Conservation (phyloP, 495 filamentous ascomycete genomes). For the Podospora tetraspora region DNA sequence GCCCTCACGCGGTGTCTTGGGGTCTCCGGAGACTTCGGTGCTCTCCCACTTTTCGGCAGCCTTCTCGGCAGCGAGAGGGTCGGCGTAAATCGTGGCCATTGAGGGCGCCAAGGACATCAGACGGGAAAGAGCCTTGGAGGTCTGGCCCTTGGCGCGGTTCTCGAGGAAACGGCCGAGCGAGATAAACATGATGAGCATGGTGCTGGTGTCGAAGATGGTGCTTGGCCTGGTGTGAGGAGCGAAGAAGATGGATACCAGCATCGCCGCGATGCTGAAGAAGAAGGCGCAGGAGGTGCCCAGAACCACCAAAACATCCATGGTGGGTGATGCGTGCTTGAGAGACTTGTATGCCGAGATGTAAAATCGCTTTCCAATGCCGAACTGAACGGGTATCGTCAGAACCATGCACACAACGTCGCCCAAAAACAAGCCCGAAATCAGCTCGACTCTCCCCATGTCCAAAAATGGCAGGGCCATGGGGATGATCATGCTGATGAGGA, state of each 20-base stretch:
- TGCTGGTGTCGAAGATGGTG: slow-evolving; percentile 95
- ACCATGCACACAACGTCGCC: slow-evolving; percentile 78
- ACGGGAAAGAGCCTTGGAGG: slow-evolving; percentile 86
- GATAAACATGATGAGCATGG: slow-evolving; percentile 97
- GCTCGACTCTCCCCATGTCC: slow-evolving; percentile 63
- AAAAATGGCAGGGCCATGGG: slow-evolving; percentile 69
- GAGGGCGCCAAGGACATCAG: slow-evolving; percentile 95
- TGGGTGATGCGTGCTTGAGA: slow-evolving; percentile 79
- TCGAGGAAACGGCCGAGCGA: slow-evolving; percentile 88
- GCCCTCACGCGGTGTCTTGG: slow-evolving; percentile 44
- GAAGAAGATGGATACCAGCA: slow-evolving; percentile 70
- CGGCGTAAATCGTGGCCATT: slow-evolving; percentile 97
- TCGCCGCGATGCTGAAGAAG: slow-evolving; percentile 89
- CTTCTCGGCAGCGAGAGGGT: slow-evolving; percentile 91
- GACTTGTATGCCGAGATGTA: slow-evolving; percentile 89
- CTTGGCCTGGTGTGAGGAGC: slow-evolving; percentile 68
- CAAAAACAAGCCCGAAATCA: slow-evolving; percentile 74
- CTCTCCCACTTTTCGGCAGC: slow-evolving; percentile 71
- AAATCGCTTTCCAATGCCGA: slow-evolving; percentile 90
- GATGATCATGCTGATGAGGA: slow-evolving; percentile 86
- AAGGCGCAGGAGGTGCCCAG: slow-evolving; percentile 95
- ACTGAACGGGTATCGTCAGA: slow-evolving; percentile 90
- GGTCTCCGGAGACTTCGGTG: slow-evolving; percentile 28
- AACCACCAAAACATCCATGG: slow-evolving; percentile 96
- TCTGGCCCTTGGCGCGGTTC: slow-evolving; percentile 94